Evolutionary conservation across 441 rosid species (phyloP), one percentile per base, ranked within the genome.

Genomic region (Euphorbia corollata): DNA sequence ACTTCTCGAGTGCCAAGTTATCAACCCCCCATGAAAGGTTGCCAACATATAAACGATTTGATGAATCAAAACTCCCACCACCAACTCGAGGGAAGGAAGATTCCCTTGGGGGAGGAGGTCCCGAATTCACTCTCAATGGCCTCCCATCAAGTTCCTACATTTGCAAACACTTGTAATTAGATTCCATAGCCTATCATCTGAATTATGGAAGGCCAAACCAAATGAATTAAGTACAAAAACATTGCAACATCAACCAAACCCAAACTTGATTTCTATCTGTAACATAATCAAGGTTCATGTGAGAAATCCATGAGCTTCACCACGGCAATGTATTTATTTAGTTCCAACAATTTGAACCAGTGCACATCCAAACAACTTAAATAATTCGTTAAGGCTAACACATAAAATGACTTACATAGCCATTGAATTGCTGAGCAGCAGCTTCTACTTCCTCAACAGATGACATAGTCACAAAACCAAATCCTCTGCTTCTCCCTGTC

Each of bases 1-100:
- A 70, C 73, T 65, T 79, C 79, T 85, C 92, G 3, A 93, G 92
- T 20, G 92, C 89, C 75, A 65, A 71, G 78, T 91, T 87, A 84
- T 93, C 97, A 1, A 93, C 96, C 65, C 81, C 87, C 99, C 99
- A 91, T 5, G 97, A 84, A 59, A 93, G 93, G 83, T 93, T 93
- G 8, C 99, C 97, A 6, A 93, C 97, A 38, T 86, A 85, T 20
- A 89, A 66, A 61, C 96, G 88, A 81, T 88, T 85, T 13, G 72
- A 71, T 69, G 80, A 45, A 59, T 74, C 83, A 71, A 54, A 73
- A 39, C 72, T 34, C 22, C 56, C 41, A 36, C 41, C 41, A 36
- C 41, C 41, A 8, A 2, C 41, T 36, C 41, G 80, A 15, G 86
- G 69, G 70, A 78, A 78, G 43, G 86, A 78, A 30, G 77, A 80